Evolutionary conservation across 352 stramenopile genomes (phyloP).

Genomic region (Pythium guiyangense): DNA sequence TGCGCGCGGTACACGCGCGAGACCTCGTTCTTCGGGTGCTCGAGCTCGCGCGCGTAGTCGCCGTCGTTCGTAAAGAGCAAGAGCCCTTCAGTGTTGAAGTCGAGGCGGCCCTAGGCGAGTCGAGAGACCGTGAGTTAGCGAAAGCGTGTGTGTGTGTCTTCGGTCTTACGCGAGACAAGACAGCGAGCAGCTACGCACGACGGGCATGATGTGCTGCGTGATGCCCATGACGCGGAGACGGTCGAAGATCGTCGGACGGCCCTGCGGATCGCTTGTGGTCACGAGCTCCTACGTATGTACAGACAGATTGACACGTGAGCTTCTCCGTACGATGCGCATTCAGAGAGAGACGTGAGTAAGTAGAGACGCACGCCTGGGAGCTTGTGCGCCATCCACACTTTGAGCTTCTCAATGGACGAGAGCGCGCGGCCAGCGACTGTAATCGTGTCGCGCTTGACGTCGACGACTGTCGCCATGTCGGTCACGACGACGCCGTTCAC

Average conservation of each 20-base stretch:
- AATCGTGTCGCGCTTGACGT: constrained; percentile 45
- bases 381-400: constrained; percentile 89
- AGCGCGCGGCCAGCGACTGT: constrained; percentile 52
- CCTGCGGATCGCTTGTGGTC: constrained; percentile 70
- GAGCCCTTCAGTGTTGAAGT: constrained; percentile 91
- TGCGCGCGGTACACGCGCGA: constrained; percentile 82
- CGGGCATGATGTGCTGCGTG: constrained; percentile 83
- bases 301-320: constrained; percentile 3
- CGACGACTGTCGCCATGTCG: constrained; percentile 56
- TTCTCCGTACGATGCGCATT: not conserved
- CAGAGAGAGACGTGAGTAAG: not conserved
- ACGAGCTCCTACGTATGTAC: constrained; percentile 78
- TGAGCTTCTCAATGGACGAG: constrained; percentile 25
- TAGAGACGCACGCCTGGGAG: constrained; percentile 53
- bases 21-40: constrained; percentile 82
- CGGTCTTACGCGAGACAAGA: not conserved
- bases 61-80: constrained; percentile 92
- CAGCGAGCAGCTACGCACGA: constrained; percentile 30
- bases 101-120: constrained; percentile 71
- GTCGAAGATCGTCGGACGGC: constrained; percentile 85
- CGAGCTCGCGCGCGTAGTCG: constrained; percentile 83
- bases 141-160: too few species aligned
- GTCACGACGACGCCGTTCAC: constrained; percentile 70
- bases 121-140: not conserved
- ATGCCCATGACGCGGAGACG: constrained; percentile 80